These are phyloP conservation scores for Rheum nobile DNA, from an alignment of 148 eudicot species.

Conservation along the genomic window DNA sequence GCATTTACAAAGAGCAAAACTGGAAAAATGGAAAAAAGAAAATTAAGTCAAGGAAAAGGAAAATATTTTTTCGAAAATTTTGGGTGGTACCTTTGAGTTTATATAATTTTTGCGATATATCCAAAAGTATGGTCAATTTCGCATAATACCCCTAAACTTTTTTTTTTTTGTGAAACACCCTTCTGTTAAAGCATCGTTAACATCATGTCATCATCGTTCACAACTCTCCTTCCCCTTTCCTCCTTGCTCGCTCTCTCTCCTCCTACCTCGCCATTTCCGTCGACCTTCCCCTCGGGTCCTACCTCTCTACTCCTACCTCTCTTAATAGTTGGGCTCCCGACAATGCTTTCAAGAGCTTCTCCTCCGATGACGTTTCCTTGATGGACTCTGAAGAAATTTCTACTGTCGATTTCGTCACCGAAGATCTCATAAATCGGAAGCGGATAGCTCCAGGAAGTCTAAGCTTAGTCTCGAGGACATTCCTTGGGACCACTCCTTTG, in stretches of 20 bases:
- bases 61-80: no score
- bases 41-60: no score
- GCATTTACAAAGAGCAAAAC: no score
- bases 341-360: conserved; percentile 4
- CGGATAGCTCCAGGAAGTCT: conserved; percentile 2
- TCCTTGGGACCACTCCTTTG: conserved; percentile 79
- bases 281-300: conserved; percentile 10
- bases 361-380: conserved; percentile 9
- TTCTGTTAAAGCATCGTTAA: no score
- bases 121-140: no score
- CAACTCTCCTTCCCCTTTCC: conserved; percentile 6
- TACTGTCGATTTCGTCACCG: conserved; percentile 34
- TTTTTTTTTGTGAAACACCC: no score
- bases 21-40: no score
- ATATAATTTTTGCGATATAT: no score
- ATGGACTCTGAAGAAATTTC: conserved; percentile 25
- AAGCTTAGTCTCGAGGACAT: conserved; percentile 51
- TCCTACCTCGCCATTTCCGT: conserved; percentile 9
- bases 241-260: conserved; percentile 11
- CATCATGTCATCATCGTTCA: no score
- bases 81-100: no score
- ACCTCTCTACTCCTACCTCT: conserved; percentile 7
- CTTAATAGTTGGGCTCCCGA: conserved; percentile 15
- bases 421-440: conserved; percentile 42
- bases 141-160: no score